Conservation (phyloP, 352 stramenopile genomes). For the Pythium pectinolyticum region DNA sequence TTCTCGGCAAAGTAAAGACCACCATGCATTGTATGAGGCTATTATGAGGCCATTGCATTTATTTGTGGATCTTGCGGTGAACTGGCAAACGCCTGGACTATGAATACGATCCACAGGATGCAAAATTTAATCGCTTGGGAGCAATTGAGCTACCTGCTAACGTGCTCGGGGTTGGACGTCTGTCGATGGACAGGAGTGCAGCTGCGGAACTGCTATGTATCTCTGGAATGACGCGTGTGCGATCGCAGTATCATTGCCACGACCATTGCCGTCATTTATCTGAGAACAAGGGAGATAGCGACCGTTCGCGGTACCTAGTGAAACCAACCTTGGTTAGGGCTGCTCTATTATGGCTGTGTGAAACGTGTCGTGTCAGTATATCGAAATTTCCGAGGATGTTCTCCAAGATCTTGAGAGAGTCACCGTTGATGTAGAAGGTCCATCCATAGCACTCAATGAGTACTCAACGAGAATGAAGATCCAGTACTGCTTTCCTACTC, state of each 20-base stretch:
- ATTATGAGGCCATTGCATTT: not conserved
- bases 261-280: constrained; percentile 1
- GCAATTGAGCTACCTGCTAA: not conserved
- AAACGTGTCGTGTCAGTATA: not conserved
- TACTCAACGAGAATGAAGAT: constrained; percentile 22
- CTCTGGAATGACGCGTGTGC: constrained; percentile 15
- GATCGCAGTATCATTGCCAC: constrained; percentile 1
- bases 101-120: not conserved
- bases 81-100: not conserved
- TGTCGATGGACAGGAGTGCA: constrained; percentile 12
- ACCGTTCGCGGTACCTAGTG: not conserved
- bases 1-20: not conserved
- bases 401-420: not conserved
- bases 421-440: not conserved
- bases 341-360: constrained; percentile 3
- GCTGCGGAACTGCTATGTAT: constrained; percentile 4
- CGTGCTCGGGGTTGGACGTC: not conserved
- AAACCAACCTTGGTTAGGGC: constrained; percentile 1
- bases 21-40: not conserved
- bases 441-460: constrained; percentile 13
- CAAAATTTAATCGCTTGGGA: not conserved
- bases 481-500: constrained; percentile 28
- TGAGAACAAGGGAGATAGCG: not conserved
- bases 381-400: constrained; percentile 1
- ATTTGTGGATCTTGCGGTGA: not conserved